Evolutionary conservation across 305 asterid genomes (phyloP).

Genomic region (Fraxinus angustifolia): DNA sequence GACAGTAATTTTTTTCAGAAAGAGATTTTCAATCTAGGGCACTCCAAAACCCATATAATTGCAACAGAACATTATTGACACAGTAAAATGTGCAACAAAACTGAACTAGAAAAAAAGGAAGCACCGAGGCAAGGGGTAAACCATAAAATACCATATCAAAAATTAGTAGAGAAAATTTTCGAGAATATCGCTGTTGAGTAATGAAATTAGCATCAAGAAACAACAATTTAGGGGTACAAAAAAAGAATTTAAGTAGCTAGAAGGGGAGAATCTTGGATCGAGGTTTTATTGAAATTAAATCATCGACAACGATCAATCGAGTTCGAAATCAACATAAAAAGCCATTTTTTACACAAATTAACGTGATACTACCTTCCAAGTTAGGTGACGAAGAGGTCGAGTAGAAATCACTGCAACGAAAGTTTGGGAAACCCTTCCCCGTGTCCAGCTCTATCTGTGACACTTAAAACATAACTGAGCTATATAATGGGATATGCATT

Average conservation of each 20-base stretch:
- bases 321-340: not conserved
- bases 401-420: not conserved
- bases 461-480: not conserved
- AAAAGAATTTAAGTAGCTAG: not conserved
- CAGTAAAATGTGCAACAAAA: not conserved
- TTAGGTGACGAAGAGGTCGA: not conserved
- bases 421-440: not conserved
- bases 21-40: not conserved
- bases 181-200: not conserved
- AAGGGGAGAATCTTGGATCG: not conserved
- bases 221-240: not conserved
- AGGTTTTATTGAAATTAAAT: not conserved
- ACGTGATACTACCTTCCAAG: not conserved
- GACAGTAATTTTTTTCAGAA: not conserved
- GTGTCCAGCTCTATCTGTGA: not conserved
- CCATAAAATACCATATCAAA: not conserved
- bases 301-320: not conserved
- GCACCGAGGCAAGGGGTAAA: not conserved
- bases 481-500: too few species aligned
- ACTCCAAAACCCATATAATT: not conserved
- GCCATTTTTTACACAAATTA: not conserved
- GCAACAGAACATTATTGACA: not conserved
- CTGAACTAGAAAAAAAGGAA: not conserved
- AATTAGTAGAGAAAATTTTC: not conserved
- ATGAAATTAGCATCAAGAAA: not conserved